phyloP scores from a whole-genome alignment of 768 basidiomycete genomes.

The Gloeophyllum trabeum region DNA sequence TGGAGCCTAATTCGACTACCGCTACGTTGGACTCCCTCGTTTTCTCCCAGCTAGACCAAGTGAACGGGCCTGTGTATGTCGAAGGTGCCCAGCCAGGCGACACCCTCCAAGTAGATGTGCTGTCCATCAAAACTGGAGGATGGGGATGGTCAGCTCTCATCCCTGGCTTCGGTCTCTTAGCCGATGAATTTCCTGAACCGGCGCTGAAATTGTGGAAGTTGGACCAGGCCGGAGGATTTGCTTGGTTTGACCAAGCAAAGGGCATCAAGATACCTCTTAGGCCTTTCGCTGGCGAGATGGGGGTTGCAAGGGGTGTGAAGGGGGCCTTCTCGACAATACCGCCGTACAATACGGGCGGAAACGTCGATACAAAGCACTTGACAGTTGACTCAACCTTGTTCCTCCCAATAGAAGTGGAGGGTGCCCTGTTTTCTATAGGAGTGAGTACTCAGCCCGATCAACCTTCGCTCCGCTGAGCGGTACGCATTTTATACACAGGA shows the following conservation, averaged over 20 bases:
- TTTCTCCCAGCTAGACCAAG: slow-evolving; percentile 41
- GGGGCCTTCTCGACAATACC: slow-evolving; percentile 54
- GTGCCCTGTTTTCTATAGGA: slow-evolving; percentile 50
- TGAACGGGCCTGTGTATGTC: slow-evolving; percentile 49
- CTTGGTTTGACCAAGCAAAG: slow-evolving; percentile 39
- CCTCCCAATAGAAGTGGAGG: slow-evolving; percentile 47
- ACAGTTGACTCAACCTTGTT: slow-evolving; percentile 43
- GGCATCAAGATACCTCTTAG: slow-evolving; percentile 37
- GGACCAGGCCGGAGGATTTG: slow-evolving; percentile 24
- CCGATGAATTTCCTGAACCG: slow-evolving; percentile 41
- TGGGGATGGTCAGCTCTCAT: slow-evolving; percentile 58
- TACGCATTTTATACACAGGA: slow-evolving; percentile 24
- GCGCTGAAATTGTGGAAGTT: slow-evolving; percentile 46
- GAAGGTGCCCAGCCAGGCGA: slow-evolving; percentile 42
- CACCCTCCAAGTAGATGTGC: slow-evolving; percentile 47
- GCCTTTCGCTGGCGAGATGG: slow-evolving; percentile 59
- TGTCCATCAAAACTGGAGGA: slow-evolving; percentile 36
- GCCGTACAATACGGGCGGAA: slow-evolving; percentile 50
- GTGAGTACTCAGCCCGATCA: slow-evolving; percentile 19
- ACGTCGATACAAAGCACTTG: slow-evolving; percentile 49
- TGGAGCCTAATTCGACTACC: slow-evolving; percentile 30
- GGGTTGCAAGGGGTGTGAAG: slow-evolving; percentile 36
- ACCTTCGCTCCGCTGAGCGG: neutral
- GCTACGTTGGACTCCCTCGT: slow-evolving; percentile 25
- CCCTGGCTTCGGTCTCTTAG: slow-evolving; percentile 47